phyloP scores from a whole-genome alignment of 140 eudicot genomes.

The Bidens hawaiensis region DNA sequence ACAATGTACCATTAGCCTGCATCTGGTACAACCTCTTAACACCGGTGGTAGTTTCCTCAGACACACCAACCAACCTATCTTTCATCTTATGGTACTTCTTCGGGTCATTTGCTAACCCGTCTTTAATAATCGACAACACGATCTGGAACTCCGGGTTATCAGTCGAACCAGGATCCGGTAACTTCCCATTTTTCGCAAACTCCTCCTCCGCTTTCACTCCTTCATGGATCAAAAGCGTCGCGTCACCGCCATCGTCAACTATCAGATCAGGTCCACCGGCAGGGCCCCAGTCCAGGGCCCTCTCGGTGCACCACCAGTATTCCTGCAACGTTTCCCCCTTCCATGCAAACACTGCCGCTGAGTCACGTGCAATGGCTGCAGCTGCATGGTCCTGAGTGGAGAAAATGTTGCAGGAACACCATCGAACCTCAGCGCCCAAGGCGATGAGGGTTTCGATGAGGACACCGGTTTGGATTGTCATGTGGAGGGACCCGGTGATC shows the following conservation, averaged over 20 bases:
- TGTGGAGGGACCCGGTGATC: constrained; percentile 89
- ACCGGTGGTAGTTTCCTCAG: constrained; percentile 73
- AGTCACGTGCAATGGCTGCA: constrained; percentile 73
- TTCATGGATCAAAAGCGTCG: constrained; percentile 64
- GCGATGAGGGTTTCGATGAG: constrained; percentile 85
- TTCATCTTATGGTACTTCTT: constrained; percentile 65
- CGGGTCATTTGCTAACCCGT: constrained; percentile 47
- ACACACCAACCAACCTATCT: constrained; percentile 64
- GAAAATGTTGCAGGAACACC: constrained; percentile 97
- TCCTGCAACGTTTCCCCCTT: constrained; percentile 78
- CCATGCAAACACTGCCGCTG: constrained; percentile 82
- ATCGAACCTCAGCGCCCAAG: constrained; percentile 85
- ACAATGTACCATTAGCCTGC: constrained; percentile 57
- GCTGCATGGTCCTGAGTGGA: constrained; percentile 96
- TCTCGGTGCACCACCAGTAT: constrained; percentile 80
- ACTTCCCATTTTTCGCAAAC: constrained; percentile 43
- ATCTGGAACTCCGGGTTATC: constrained; percentile 65
- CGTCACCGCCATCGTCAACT: constrained; percentile 38
- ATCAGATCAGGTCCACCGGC: constrained; percentile 53
- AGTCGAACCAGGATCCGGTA: constrained; percentile 54
- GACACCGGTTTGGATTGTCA: constrained; percentile 94
- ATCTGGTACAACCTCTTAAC: constrained; percentile 74
- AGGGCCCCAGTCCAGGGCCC: constrained; percentile 63
- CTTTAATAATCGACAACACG: constrained; percentile 47
- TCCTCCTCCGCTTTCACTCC: constrained; percentile 73